These are phyloP conservation scores for Populus deltoides DNA, from an alignment of 345 rosid species.

Conservation along the genomic window DNA sequence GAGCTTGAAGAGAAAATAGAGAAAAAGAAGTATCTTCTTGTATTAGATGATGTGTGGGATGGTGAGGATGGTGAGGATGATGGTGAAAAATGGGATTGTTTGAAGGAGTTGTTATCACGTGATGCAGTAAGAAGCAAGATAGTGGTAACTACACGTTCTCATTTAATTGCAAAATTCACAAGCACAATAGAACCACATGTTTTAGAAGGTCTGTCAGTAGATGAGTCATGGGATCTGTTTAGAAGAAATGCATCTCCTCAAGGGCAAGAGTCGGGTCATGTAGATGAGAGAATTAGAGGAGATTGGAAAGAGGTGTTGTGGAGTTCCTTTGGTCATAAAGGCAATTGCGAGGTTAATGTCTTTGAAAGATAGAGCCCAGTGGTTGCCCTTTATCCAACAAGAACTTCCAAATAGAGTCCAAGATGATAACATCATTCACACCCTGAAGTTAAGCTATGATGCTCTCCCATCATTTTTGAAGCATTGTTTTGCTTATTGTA, in stretches of 20 bases:
- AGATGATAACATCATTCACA: constrained; percentile 12
- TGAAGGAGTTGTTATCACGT: too few species aligned
- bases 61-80: constrained; percentile 4
- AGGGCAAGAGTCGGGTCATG: too few species aligned
- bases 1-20: too few species aligned
- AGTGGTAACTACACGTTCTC: not conserved
- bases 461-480: constrained; percentile 36
- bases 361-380: not conserved
- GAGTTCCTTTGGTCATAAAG: constrained; percentile 1
- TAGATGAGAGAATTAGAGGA: too few species aligned
- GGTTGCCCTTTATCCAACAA: constrained; percentile 3
- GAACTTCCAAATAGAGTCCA: not conserved
- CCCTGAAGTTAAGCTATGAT: constrained; percentile 32
- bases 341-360: not conserved
- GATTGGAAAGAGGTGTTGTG: not conserved
- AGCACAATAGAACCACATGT: not conserved
- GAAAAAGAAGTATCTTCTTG: constrained; percentile 12
- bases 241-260: too few species aligned
- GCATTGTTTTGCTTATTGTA: constrained; percentile 38
- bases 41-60: constrained; percentile 27
- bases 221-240: not conserved
- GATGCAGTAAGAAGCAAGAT: constrained; percentile 4
- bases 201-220: not conserved
- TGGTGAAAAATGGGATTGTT: not conserved
- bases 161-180: not conserved